phyloP scores from a whole-genome alignment of 352 stramenopile species.

The Globisporangium paroecandrum region DNA sequence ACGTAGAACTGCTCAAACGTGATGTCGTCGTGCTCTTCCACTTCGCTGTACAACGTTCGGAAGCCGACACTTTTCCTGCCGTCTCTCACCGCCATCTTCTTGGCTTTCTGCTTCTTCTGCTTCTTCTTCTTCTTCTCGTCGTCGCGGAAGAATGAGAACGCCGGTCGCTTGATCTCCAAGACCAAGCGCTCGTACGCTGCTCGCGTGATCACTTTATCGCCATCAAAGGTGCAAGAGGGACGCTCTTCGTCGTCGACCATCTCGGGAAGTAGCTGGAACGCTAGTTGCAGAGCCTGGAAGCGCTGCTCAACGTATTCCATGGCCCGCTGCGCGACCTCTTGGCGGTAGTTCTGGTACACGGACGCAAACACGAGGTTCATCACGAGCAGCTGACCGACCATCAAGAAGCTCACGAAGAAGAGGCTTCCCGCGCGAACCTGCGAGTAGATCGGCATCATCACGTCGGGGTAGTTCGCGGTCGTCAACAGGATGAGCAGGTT shows the following conservation, averaged over 20 bases:
- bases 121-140: slow-evolving; percentile 10
- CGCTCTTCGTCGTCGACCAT: slow-evolving; percentile 6
- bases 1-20: slow-evolving; percentile 27
- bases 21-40: slow-evolving; percentile 22
- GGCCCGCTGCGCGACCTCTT: slow-evolving; percentile 34
- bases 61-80: slow-evolving; percentile 8
- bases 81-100: not conserved
- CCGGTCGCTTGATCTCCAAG: slow-evolving; percentile 25
- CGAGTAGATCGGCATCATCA: slow-evolving; percentile 75
- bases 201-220: slow-evolving; percentile 27
- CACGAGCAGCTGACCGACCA: slow-evolving; percentile 69
- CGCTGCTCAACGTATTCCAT: slow-evolving; percentile 29
- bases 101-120: slow-evolving; percentile 6
- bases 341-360: slow-evolving; percentile 67
- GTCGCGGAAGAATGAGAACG: slow-evolving; percentile 33
- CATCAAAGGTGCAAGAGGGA: not conserved
- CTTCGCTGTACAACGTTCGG: not conserved
- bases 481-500: slow-evolving; percentile 70
- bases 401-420: slow-evolving; percentile 72
- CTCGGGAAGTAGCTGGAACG: slow-evolving; percentile 38
- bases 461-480: slow-evolving; percentile 81
- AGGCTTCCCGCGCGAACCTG: slow-evolving; percentile 36
- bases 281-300: slow-evolving; percentile 45
- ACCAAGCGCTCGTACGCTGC: slow-evolving; percentile 28
- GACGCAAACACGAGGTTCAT: slow-evolving; percentile 80